Conservation (phyloP, 2,329 filamentous ascomycete genomes). For the Hypoxylon sp. region DNA sequence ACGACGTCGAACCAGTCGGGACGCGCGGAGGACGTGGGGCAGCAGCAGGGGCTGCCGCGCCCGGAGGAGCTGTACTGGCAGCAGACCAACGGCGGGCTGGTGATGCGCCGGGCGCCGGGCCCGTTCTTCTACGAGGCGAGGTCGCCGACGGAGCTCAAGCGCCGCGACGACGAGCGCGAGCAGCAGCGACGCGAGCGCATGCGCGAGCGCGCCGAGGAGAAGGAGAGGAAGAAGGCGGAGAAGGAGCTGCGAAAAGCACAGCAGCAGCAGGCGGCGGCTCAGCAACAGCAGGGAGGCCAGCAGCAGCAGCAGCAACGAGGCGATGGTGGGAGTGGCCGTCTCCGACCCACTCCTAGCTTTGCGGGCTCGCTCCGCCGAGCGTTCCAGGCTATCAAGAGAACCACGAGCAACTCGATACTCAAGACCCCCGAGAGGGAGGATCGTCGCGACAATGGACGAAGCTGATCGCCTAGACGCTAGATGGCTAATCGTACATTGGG, state of each 20-base stretch:
- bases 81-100: background rate
- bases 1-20: background rate
- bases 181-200: conserved; percentile 20
- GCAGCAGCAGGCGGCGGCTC: background rate
- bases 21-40: background rate
- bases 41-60: background rate
- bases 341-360: conserved; percentile 16
- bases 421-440: conserved; percentile 4
- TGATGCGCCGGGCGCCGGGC: conserved; percentile 14
- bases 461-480: no score
- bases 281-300: background rate
- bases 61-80: background rate
- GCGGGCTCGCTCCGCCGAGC: conserved; percentile 26
- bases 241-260: conserved; percentile 3
- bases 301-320: background rate
- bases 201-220: conserved; percentile 15
- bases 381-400: conserved; percentile 20
- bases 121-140: conserved; percentile 27
- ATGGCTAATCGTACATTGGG: no score
- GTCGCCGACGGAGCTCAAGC: conserved; percentile 19
- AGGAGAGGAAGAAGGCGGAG: conserved; percentile 17
- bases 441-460: no score
- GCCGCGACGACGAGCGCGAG: conserved; percentile 13
- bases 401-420: background rate
- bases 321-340: background rate